A percentile compares a stretch with the other conserved stretches of the same genome.
These are phyloP conservation scores for Amborella trichopoda DNA, from an alignment of 164 flowering plant species.

Conservation along the genomic window DNA sequence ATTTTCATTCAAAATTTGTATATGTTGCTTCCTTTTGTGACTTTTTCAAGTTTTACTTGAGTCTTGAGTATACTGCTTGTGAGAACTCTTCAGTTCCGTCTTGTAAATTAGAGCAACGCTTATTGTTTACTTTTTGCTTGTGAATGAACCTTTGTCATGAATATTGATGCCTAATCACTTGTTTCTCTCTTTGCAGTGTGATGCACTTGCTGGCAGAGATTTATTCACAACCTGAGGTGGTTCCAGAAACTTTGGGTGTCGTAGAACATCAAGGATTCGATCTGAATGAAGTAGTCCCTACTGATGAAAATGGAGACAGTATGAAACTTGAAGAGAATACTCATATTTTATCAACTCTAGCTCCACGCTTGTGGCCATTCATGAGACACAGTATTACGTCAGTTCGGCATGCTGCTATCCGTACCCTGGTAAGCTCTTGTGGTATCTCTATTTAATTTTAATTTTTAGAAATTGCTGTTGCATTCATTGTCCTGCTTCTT, in stretches of 20 bases:
- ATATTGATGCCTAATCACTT: not conserved
- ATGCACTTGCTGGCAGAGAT: slow-evolving; percentile 97
- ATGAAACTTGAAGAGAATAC: slow-evolving; percentile 45
- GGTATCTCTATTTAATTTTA: no score
- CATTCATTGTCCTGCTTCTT: no score
- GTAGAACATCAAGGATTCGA: slow-evolving; percentile 36
- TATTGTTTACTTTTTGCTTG: no score
- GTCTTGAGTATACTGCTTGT: not conserved
- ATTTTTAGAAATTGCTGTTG: no score
- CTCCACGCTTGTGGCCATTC: slow-evolving; percentile 97
- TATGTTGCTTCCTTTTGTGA: not conserved
- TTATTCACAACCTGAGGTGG: slow-evolving; percentile 87
- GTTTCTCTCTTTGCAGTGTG: slow-evolving; percentile 50
- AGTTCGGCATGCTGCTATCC: slow-evolving; percentile 86
- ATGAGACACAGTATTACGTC: slow-evolving; percentile 95
- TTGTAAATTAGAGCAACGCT: no score
- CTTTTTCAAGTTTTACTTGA: not conserved
- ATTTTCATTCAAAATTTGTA: no score
- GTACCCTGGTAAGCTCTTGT: slow-evolving; percentile 65
- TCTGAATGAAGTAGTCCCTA: slow-evolving; percentile 48
- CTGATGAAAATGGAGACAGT: slow-evolving; percentile 36
- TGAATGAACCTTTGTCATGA: no score
- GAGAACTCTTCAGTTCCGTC: no score
- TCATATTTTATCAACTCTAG: slow-evolving; percentile 57
- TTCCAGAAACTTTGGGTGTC: slow-evolving; percentile 42